Base-by-base conservation (phyloP, 306 rosid genomes). In the Dalbergia cochinchinensis region DNA sequence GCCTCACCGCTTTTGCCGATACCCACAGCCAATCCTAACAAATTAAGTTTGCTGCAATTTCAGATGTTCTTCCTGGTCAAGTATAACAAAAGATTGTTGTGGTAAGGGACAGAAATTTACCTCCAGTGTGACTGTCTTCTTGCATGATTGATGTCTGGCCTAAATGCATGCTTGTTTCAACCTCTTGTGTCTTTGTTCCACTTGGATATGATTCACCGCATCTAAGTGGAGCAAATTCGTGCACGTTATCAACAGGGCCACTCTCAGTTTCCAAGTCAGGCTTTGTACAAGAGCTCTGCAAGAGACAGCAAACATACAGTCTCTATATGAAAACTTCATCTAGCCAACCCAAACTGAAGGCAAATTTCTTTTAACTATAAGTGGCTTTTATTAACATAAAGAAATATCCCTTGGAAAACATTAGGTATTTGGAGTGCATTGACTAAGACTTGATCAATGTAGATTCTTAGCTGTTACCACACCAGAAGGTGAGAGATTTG, bases 201-300 rank as follows among this genome's bases (percentile, higher is more conserved):
- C 66, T 88, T 6, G 86, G 82, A 85, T 66, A 73, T 50, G 81
- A 53, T 14, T 86, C 85, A 35, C 79, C 85, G 82, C 65, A 80
- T 69, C 78, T 89, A 67, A 48, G 50, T 22, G 74, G 90, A 14
- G 90, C 83, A 80, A 66, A 84, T 78, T 91, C 94, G 67, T 83
- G 89, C 77, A 73, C n/a, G 12, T 81, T 65, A 74, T 87, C 88
- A 19, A 63, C 55, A 7, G 64, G 86, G 74, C 79, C 81, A 83
- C 88, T 88, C 84, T 94, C 96, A 81, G 82, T 85, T 76, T 93
- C 98, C 73, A 91, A 74, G 60, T 88, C 98, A 47, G 95, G 97
- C 90, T 84, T 96, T 14, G 98, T 92, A 86, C 92, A 93, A 73
- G 99, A 93, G 89, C 97, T 96, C 98, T 92, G 94, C 89, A 83